phyloP scores from a whole-genome alignment of 108 stramenopile species.

The Parietichytrium sp. region DNA sequence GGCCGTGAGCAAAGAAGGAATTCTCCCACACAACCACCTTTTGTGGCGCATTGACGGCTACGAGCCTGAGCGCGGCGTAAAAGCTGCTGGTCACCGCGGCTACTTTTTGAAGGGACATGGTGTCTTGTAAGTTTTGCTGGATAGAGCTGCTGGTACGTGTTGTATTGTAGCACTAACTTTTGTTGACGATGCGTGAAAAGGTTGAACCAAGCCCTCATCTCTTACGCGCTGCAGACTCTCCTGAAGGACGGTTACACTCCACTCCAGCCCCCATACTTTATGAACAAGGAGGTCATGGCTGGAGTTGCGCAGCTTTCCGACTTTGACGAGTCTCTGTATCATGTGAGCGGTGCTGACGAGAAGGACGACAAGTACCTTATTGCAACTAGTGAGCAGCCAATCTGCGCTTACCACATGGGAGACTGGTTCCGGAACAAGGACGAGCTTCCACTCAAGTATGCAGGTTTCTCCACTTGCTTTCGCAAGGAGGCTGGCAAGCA shows the following conservation, averaged over 20 bases:
- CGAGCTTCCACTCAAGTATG: constrained; percentile 78
- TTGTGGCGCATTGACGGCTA: constrained; percentile 95
- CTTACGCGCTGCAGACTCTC: constrained; percentile 93
- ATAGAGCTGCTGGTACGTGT: no score
- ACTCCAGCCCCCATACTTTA: constrained; percentile 97
- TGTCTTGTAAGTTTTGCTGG: no score
- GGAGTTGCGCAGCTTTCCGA: constrained; percentile 98
- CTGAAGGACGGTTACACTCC: constrained; percentile 82
- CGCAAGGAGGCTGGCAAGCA: constrained; percentile 97
- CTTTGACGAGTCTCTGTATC: constrained; percentile 99
- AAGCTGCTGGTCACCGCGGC: constrained; percentile 92
- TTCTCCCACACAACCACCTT: constrained; percentile 90
- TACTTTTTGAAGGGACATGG: constrained; percentile 98
- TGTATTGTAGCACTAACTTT: no score
- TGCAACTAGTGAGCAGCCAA: constrained; percentile 98
- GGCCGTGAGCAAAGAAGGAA: constrained; percentile 65
- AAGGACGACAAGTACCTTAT: constrained; percentile 97
- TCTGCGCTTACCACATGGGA: constrained; percentile 95
- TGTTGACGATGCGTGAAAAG: no score
- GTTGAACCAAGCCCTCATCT: constrained; percentile 96
- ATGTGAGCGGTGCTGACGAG: constrained; percentile 89
- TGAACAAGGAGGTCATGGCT: constrained; percentile 99
- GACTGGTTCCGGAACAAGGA: constrained; percentile 84
- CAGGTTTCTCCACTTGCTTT: constrained; percentile 97
- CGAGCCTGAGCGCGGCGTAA: constrained; percentile 87